Base-by-base conservation (phyloP, 805 yeast species). In the Ogataea saltuana region DNA sequence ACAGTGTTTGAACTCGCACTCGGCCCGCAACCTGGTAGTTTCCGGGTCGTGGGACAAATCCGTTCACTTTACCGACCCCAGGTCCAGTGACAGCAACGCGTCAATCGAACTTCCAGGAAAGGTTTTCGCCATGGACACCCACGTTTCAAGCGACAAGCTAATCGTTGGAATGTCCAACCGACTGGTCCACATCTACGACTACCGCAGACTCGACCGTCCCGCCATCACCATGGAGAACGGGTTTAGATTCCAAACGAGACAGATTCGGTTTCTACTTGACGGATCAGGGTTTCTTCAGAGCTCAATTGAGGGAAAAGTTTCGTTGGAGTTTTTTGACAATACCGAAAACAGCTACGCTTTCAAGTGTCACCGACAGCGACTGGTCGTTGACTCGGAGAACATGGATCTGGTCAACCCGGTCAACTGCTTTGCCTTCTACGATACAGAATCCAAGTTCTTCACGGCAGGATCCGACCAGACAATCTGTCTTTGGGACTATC, bases 251-350 rank as follows among this genome's bases (percentile, higher is more conserved):
- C 88, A 83, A 61, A 78, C 85, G 2, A 67, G 81, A 36, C 75
- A 75, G 25, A 54, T 87, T 23, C 71, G 70, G 46, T 69, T 80
- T 32, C 72, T 80, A 53, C 85, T 85, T 0, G 64, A 70, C 42
- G 72, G 72, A 3, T 59, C 66, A 50, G 93, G 83, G 6, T 82
- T 77, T 58, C 87, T 83, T 0, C 73, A 81, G 29, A 70, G 86
- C 29, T 81, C 91, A 2, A 71, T 88, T 8, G 95, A 87, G 54
- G 95, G 95, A 0, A 68, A 93, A 20, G 88, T 84, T 1, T 82
- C 89, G 0, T 74, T 88, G 25, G 95, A 87, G 50, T 82, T 74
- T 54, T 80, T 82, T 64, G 69, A 44, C 13, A 36, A 42, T 21
- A 20, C 46, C n/a, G 48, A 48, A 27, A 38, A 44, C 16, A 75